Percentiles rank a stretch among this genome's conserved stretches.
phyloP scores from a whole-genome alignment of 495 filamentous ascomycete species.

The Beverwykella pulmonaria region DNA sequence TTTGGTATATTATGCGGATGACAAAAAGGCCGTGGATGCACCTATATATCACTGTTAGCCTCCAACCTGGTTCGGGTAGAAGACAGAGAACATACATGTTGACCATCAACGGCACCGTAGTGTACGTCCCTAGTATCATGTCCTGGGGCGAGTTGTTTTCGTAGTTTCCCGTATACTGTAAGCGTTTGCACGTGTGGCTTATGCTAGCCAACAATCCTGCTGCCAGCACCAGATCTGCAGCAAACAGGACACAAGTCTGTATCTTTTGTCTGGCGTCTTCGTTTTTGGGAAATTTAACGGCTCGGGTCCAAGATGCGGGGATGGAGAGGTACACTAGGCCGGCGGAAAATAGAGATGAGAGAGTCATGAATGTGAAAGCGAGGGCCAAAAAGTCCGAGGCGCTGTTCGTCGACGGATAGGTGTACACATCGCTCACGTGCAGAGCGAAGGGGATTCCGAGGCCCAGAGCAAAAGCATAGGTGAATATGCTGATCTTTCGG shows the following conservation, averaged over 20 bases:
- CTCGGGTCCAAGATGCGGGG: neutral
- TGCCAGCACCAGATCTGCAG: neutral
- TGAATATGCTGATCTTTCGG: neutral
- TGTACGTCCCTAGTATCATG: neutral
- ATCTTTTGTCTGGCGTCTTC: neutral
- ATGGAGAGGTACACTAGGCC: neutral
- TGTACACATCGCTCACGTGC: neutral
- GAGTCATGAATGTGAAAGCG: neutral
- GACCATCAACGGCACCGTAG: neutral
- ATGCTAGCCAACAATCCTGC: neutral
- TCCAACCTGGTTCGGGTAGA: neutral
- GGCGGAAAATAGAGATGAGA: neutral
- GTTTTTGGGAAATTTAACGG: neutral
- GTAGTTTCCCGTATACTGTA: neutral
- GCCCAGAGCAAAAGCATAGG: neutral
- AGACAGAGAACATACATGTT: neutral
- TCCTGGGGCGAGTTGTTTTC: neutral
- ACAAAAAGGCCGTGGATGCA: neutral
- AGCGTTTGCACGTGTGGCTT: neutral
- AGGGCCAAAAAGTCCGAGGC: neutral
- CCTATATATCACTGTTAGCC: neutral
- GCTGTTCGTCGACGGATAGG: neutral
- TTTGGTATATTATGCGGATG: neutral
- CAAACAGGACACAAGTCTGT: neutral
- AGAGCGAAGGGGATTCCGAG: neutral